phyloP scores from a whole-genome alignment of 768 basidiomycete genomes.

The Pleurotus cornucopiae region DNA sequence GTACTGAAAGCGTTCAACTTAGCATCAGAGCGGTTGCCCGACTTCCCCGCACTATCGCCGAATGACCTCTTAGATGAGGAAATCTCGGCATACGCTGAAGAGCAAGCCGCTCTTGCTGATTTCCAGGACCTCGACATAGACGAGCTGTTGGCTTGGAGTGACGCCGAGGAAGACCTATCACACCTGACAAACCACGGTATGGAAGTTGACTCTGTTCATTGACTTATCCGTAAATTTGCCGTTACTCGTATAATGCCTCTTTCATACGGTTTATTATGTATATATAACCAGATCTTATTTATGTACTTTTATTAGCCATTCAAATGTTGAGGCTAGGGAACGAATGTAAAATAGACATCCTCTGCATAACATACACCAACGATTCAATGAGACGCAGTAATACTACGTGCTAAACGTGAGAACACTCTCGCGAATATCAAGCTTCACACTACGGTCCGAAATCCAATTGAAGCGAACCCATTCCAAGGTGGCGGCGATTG shows the following conservation, averaged over 20 bases:
- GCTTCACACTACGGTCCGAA: slow-evolving; percentile 74
- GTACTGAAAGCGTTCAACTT: background rate
- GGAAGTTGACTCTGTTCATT: background rate
- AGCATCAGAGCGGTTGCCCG: background rate
- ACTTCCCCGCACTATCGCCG: background rate
- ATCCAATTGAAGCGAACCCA: slow-evolving; percentile 83
- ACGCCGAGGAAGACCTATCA: slow-evolving; percentile 8
- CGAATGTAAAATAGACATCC: too few relatives aligned
- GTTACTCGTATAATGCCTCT: background rate
- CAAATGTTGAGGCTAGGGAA: too few relatives aligned
- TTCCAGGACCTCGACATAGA: slow-evolving; percentile 11
- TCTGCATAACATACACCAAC: too few relatives aligned
- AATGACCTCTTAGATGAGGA: slow-evolving; percentile 9
- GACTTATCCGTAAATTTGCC: background rate
- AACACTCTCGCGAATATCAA: slow-evolving; percentile 77
- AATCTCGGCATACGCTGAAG: slow-evolving; percentile 13
- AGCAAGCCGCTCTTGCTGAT: slow-evolving; percentile 11
- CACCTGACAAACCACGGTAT: background rate
- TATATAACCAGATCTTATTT: background rate
- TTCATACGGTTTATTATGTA: background rate
- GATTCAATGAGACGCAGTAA: background rate
- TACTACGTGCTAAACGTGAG: slow-evolving; percentile 79
- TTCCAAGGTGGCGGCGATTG: slow-evolving; percentile 57
- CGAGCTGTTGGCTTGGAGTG: slow-evolving; percentile 8
- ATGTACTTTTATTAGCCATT: too few relatives aligned